Conservation (phyloP, 2,329 filamentous ascomycete species). For the Scedosporium aurantiacum region DNA sequence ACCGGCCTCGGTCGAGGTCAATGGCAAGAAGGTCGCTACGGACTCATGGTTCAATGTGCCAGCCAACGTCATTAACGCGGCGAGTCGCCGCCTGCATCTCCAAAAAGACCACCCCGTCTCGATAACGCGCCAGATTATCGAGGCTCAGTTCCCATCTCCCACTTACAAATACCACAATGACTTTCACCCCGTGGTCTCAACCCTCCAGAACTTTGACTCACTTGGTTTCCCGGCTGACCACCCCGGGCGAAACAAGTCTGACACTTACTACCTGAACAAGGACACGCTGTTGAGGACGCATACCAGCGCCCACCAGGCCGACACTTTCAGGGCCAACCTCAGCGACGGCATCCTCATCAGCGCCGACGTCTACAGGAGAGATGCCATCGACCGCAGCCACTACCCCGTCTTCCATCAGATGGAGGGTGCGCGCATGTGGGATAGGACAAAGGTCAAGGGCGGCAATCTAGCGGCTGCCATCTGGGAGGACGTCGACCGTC, state of each 20-base stretch:
- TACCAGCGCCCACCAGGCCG: slow-evolving; percentile 84
- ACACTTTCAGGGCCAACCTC: slow-evolving; percentile 62
- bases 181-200: slow-evolving; percentile 73
- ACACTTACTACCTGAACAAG: slow-evolving; percentile 92
- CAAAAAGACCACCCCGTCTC: slow-evolving; percentile 79
- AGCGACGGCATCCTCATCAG: slow-evolving; percentile 79
- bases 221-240: slow-evolving; percentile 83
- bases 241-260: slow-evolving; percentile 72
- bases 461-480: slow-evolving; percentile 55
- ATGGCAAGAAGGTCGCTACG: slow-evolving; percentile 51
- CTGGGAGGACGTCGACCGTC: slow-evolving; percentile 54
- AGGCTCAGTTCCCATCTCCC: slow-evolving; percentile 69
- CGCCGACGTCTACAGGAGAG: slow-evolving; percentile 88
- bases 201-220: slow-evolving; percentile 90
- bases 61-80: slow-evolving; percentile 59
- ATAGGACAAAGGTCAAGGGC: slow-evolving; percentile 45
- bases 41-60: slow-evolving; percentile 85
- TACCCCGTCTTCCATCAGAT: slow-evolving; percentile 98
- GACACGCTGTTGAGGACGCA: slow-evolving; percentile 81
- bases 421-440: slow-evolving; percentile 90
- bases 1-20: slow-evolving; percentile 36
- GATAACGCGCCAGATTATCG: slow-evolving; percentile 86
- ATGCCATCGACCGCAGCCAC: slow-evolving; percentile 89
- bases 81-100: slow-evolving; percentile 76
- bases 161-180: slow-evolving; percentile 68